phyloP scores from a whole-genome alignment of 176 grass and related monocot species.

The Alloteropsis semialata region DNA sequence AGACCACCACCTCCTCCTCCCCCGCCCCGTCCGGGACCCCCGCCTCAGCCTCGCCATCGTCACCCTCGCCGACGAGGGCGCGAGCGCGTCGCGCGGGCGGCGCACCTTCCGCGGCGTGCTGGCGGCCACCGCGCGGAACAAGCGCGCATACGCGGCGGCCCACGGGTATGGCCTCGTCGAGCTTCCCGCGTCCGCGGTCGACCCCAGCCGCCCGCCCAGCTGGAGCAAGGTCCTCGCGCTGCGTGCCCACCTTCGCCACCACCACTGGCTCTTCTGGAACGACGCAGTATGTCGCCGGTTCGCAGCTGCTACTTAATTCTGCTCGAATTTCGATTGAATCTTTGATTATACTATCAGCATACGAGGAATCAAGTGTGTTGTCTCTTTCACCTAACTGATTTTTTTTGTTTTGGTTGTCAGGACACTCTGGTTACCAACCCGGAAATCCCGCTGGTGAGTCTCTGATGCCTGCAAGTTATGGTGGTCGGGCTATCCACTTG shows the following conservation, averaged over 20 bases:
- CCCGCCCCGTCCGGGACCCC: background rate
- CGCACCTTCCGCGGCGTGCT: constrained; percentile 67
- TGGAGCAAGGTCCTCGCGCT: constrained; percentile 88
- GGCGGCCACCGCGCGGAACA: constrained; percentile 52
- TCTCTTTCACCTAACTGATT: background rate
- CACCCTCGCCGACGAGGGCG: constrained; percentile 68
- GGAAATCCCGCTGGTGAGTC: constrained; percentile 56
- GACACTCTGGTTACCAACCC: constrained; percentile 80
- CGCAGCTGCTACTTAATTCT: background rate
- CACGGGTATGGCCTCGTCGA: constrained; percentile 54
- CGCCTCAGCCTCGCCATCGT: constrained; percentile 48
- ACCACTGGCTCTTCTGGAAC: constrained; percentile 96
- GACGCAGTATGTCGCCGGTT: constrained; percentile 54
- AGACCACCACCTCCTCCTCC: background rate
- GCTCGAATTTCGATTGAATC: background rate
- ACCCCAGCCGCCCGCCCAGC: constrained; percentile 66
- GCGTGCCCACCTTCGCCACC: constrained; percentile 37
- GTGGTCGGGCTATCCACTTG: background rate
- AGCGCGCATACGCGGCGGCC: constrained; percentile 42
- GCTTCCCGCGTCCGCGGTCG: constrained; percentile 39
- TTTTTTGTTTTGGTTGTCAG: constrained; percentile 6
- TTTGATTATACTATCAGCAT: background rate
- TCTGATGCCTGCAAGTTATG: background rate
- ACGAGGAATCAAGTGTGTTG: background rate
- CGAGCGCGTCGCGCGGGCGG: background rate